Evolutionary conservation across 2,329 filamentous ascomycete genomes (phyloP).

Genomic region (Cladophialophora immunda): DNA sequence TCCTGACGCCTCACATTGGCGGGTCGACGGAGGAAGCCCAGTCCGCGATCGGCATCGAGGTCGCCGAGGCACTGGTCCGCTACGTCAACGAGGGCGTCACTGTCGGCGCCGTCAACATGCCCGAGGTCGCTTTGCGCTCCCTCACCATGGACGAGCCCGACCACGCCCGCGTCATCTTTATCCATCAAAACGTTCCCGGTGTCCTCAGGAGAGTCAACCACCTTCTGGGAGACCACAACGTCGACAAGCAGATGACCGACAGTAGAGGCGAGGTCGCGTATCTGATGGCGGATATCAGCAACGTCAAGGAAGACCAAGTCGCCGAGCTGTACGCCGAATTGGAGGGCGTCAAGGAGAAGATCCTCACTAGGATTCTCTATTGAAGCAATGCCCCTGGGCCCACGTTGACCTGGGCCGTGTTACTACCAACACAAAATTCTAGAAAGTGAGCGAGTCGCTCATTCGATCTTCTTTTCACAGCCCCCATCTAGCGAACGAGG

Average conservation of each 20-base stretch:
- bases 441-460: too few relatives aligned
- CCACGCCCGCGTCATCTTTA: constrained; percentile 92
- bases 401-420: not conserved
- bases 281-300: constrained; percentile 96
- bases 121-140: constrained; percentile 91
- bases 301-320: constrained; percentile 80
- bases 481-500: not conserved
- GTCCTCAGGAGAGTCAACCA: constrained; percentile 96
- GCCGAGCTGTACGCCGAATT: constrained; percentile 85
- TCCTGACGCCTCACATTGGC: constrained; percentile 95
- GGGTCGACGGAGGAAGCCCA: constrained; percentile 98
- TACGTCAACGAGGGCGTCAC: constrained; percentile 97
- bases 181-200: constrained; percentile 95
- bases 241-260: constrained; percentile 98
- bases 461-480: not conserved
- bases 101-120: constrained; percentile 91
- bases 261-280: constrained; percentile 94
- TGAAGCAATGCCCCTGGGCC: constrained; percentile 12
- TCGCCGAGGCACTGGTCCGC: constrained; percentile 83
- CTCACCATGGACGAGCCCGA: constrained; percentile 88
- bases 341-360: constrained; percentile 67
- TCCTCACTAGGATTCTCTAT: constrained; percentile 41
- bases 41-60: constrained; percentile 93
- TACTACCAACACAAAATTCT: too few relatives aligned
- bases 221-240: constrained; percentile 92